Evolutionary conservation across 371 early-diverging fungal species (phyloP).

Genomic region (Mortierella sp.): DNA sequence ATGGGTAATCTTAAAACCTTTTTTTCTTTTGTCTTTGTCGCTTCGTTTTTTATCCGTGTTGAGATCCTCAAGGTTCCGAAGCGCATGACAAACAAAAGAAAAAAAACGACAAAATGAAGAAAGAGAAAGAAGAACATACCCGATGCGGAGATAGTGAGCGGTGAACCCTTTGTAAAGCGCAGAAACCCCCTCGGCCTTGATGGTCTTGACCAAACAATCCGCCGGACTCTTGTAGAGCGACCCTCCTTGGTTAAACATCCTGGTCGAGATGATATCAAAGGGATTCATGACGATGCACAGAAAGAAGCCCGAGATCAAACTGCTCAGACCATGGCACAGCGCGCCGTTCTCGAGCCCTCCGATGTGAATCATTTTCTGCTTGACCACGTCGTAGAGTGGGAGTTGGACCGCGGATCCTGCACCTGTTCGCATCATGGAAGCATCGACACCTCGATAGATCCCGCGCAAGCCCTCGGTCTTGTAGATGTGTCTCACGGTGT

Average conservation of each 20-base stretch:
- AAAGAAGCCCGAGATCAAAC: slow-evolving; percentile 87
- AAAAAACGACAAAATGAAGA: not conserved
- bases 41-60: not conserved
- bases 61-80: slow-evolving; percentile 21
- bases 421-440: slow-evolving; percentile 92
- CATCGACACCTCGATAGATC: slow-evolving; percentile 90
- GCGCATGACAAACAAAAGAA: not conserved
- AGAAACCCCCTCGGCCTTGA: slow-evolving; percentile 84
- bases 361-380: slow-evolving; percentile 72
- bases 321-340: slow-evolving; percentile 80
- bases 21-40: not conserved
- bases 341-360: slow-evolving; percentile 77
- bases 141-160: slow-evolving; percentile 95
- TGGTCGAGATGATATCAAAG: slow-evolving; percentile 94
- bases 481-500: slow-evolving; percentile 78
- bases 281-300: slow-evolving; percentile 96
- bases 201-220: slow-evolving; percentile 90
- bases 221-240: slow-evolving; percentile 82
- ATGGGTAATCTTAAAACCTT: slow-evolving; percentile 17
- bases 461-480: slow-evolving; percentile 79
- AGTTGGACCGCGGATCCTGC: slow-evolving; percentile 95
- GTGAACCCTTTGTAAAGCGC: slow-evolving; percentile 94
- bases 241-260: slow-evolving; percentile 94
- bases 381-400: slow-evolving; percentile 89
- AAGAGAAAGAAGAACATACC: slow-evolving; percentile 65